These are phyloP conservation scores for Fusarium sp. DNA, from an alignment of 2,329 filamentous ascomycete species.

Conservation along the genomic window DNA sequence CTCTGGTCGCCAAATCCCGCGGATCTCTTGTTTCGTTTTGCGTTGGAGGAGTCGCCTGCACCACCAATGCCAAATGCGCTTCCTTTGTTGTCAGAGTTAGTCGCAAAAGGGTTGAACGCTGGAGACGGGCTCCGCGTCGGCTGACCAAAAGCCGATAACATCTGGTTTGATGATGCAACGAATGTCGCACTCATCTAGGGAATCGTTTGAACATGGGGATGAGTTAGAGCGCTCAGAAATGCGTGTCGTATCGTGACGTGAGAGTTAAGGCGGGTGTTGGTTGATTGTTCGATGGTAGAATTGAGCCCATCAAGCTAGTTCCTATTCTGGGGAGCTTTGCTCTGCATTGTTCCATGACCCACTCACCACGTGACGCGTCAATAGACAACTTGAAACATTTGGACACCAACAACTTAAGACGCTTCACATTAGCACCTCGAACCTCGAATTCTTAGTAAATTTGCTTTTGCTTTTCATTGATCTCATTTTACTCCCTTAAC, in stretches of 20 bases:
- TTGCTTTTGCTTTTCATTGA: slow-evolving; percentile 25
- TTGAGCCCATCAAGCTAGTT: slow-evolving; percentile 40
- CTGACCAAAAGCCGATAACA: slow-evolving; percentile 56
- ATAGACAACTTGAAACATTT: slow-evolving; percentile 7
- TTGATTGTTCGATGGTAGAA: slow-evolving; percentile 37
- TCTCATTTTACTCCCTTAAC: slow-evolving; percentile 28
- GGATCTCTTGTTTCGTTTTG: slow-evolving; percentile 48
- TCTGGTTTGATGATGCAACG: slow-evolving; percentile 58
- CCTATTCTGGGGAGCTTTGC: slow-evolving; percentile 45
- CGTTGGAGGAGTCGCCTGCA: slow-evolving; percentile 48
- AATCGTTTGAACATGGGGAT: slow-evolving; percentile 53
- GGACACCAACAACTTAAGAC: background rate
- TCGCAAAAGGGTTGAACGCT: slow-evolving; percentile 55
- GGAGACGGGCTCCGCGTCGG: slow-evolving; percentile 54
- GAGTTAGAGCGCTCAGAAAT: slow-evolving; percentile 33
- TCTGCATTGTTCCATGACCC: slow-evolving; percentile 19
- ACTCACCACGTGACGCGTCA: slow-evolving; percentile 43
- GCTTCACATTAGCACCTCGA: background rate
- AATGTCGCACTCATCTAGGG: slow-evolving; percentile 56
- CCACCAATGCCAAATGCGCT: slow-evolving; percentile 53
- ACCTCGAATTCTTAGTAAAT: background rate
- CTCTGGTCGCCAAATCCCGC: slow-evolving; percentile 48
- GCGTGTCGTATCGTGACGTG: slow-evolving; percentile 27
- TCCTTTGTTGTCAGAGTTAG: slow-evolving; percentile 37
- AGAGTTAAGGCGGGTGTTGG: slow-evolving; percentile 7